A percentile compares a stretch with the other conserved stretches of the same genome.
These are phyloP conservation scores for Nemania serpens DNA, from an alignment of 2,329 filamentous ascomycete species.

Conservation along the genomic window DNA sequence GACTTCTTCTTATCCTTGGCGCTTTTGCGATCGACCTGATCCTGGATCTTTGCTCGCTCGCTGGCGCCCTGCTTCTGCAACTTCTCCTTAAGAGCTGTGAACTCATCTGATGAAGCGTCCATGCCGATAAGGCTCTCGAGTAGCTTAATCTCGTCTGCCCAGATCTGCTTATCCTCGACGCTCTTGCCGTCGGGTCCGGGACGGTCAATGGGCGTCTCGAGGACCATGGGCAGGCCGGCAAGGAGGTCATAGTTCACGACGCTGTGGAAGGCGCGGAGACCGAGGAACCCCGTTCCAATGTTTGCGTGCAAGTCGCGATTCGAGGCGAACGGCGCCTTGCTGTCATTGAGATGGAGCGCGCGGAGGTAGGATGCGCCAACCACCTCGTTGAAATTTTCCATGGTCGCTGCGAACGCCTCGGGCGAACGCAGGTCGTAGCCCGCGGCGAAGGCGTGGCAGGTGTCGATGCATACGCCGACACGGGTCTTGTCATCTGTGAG, in stretches of 20 bases:
- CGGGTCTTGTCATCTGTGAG: constrained; percentile 79
- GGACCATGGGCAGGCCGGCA: constrained; percentile 81
- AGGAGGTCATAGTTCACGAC: constrained; percentile 83
- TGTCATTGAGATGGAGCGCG: constrained; percentile 92
- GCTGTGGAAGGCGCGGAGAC: constrained; percentile 86
- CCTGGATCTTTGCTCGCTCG: constrained; percentile 76
- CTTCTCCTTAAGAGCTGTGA: constrained; percentile 65
- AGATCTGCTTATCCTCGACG: constrained; percentile 79
- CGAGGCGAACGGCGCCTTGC: constrained; percentile 83
- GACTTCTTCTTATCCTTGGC: constrained; percentile 60
- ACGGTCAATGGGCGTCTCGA: constrained; percentile 92
- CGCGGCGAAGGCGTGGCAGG: constrained; percentile 93
- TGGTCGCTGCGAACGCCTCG: constrained; percentile 71
- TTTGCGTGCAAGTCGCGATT: constrained; percentile 92
- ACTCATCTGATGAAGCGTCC: constrained; percentile 76
- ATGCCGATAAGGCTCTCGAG: constrained; percentile 86
- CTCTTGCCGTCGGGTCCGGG: constrained; percentile 68
- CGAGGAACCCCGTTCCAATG: constrained; percentile 93
- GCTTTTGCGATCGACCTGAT: constrained; percentile 76
- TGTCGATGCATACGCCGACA: constrained; percentile 94
- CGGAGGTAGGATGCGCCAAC: constrained; percentile 81
- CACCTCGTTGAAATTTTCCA: constrained; percentile 74
- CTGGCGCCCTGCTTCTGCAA: constrained; percentile 69
- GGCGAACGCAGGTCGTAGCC: constrained; percentile 87
- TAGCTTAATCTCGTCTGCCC: constrained; percentile 94